Conservation (phyloP, 306 rosid species). For the Calophaca sinica region DNA sequence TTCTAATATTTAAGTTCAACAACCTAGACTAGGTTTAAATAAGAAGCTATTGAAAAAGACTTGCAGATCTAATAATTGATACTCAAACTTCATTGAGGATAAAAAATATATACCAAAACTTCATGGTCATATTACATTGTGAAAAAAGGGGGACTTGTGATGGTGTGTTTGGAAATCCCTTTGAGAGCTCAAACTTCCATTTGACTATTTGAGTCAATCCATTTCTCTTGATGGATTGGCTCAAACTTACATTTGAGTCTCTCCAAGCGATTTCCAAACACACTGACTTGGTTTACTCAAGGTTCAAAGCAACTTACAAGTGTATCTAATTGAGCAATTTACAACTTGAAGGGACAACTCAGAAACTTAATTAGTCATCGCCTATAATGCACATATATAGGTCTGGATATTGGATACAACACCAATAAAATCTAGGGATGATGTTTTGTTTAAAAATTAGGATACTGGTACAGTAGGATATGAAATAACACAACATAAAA, state of each 20-base stretch:
- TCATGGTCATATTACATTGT: not conserved
- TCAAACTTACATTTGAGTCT: too few relatives aligned
- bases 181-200: too few relatives aligned
- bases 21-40: conserved; percentile 3
- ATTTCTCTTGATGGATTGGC: too few relatives aligned
- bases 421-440: not conserved
- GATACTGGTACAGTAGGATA: not conserved
- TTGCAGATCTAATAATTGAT: not conserved
- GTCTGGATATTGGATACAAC: not conserved
- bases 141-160: not conserved
- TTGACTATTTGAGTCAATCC: too few relatives aligned
- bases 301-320: conserved; percentile 24
- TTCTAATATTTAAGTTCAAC: conserved; percentile 8
- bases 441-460: not conserved
- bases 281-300: not conserved
- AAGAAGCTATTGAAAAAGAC: conserved; percentile 18
- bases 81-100: too few relatives aligned
- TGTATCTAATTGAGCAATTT: not conserved
- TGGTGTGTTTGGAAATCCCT: too few relatives aligned
- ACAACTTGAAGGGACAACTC: conserved; percentile 13
- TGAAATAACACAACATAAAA: too few relatives aligned
- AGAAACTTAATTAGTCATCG: not conserved
- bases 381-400: not conserved
- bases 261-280: too few relatives aligned
- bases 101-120: not conserved